Evolutionary conservation across 2,329 filamentous ascomycete species (phyloP).

Genomic region (Penicillium aurantiogriseum): DNA sequence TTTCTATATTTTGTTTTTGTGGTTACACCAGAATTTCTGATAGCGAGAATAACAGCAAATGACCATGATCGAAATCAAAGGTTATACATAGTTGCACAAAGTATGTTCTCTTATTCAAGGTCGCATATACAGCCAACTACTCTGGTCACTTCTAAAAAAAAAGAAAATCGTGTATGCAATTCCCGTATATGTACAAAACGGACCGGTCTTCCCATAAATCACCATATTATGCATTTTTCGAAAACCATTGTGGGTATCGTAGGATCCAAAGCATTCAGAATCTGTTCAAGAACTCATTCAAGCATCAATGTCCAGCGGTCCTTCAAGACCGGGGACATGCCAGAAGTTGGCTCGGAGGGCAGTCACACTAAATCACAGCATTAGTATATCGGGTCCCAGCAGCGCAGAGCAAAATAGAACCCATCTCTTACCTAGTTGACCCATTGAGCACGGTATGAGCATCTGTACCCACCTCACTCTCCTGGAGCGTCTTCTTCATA

Average conservation of each 20-base stretch:
- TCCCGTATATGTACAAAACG: conserved; percentile 5
- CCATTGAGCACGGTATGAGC: conserved; percentile 86
- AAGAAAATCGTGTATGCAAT: background rate
- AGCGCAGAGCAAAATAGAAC: background rate
- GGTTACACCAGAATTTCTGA: background rate
- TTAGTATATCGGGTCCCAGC: background rate
- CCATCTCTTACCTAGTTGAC: conserved; percentile 65
- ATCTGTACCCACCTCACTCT: conserved; percentile 74
- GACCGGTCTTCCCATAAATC: background rate
- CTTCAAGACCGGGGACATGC: conserved; percentile 64
- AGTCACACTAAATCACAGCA: conserved; percentile 65
- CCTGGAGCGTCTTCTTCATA: conserved; percentile 77
- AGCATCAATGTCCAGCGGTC: conserved; percentile 66
- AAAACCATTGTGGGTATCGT: conserved; percentile 30
- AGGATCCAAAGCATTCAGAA: conserved; percentile 39
- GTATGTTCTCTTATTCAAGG: no score
- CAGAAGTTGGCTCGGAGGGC: conserved; percentile 87
- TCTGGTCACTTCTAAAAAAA: background rate
- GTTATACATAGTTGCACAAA: no score
- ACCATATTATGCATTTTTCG: conserved; percentile 6
- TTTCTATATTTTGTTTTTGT: background rate
- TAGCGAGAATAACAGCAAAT: background rate
- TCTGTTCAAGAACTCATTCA: conserved; percentile 9
- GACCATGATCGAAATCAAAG: background rate
- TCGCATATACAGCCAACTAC: no score